These are phyloP conservation scores for Apocynum venetum DNA, from an alignment of 257 asterid genomes.

Conservation along the genomic window DNA sequence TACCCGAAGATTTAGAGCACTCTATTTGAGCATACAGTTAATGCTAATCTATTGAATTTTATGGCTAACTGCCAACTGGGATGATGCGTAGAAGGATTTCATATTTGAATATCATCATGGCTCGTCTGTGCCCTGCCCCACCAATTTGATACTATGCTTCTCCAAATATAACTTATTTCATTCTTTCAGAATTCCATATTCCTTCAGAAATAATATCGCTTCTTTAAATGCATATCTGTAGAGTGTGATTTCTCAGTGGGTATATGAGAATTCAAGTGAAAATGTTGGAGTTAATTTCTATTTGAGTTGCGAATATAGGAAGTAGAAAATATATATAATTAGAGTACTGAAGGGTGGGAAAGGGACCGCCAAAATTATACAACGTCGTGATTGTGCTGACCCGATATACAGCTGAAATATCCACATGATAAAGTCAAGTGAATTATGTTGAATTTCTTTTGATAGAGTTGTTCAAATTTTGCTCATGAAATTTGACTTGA, in stretches of 20 bases:
- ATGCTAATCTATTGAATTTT: background rate
- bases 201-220: background rate
- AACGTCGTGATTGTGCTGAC: background rate
- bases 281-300: background rate
- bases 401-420: background rate
- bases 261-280: background rate
- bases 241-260: background rate
- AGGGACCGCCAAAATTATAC: background rate
- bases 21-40: background rate
- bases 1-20: background rate
- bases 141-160: background rate
- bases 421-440: background rate
- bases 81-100: background rate
- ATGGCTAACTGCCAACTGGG: background rate
- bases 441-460: background rate
- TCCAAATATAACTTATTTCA: background rate
- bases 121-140: background rate
- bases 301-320: background rate
- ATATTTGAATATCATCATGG: background rate
- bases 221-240: background rate
- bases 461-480: background rate
- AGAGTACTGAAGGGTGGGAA: background rate
- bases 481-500: slow-evolving; percentile 4
- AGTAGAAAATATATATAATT: background rate
- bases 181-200: background rate